Evolutionary conservation across 2,329 filamentous ascomycete genomes (phyloP), one percentile per base, ranked within the genome.

Genomic region (Fusarium sp.): DNA sequence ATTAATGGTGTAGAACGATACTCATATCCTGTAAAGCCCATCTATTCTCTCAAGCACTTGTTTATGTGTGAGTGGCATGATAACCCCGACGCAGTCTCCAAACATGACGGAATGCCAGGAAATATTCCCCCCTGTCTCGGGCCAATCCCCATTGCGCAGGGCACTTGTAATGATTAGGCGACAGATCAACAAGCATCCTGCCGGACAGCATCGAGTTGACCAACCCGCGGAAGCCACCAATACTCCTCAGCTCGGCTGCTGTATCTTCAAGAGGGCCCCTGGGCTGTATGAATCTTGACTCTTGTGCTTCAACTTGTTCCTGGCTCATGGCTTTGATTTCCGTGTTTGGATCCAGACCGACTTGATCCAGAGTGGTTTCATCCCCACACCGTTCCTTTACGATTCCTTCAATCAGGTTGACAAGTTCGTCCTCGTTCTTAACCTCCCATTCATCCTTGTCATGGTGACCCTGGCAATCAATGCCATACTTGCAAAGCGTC

Each of bases 121-220:
- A 17, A 31, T 51, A 51, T 27, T 51, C 46, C 17, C n/a, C 17
- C 27, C 46, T 17, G 31, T 51, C 46, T n/a, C 27, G 16, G 6
- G 27, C 46, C 17, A 51, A 16, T 4, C 46, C 46, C 46, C 46
- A 51, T 12, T 29, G 17, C 4, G 46, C 46, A 12, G 46, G 24
- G 10, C 14, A 14, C 17, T 24, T 51, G 46, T 51, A 51, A n/a
- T 27, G 17, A 29, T 2, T 17, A 5, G 12, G 10, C 22, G 24
- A 59, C 22, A 38, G 64, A n/a, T 17, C 27, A 1, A 22, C 0
- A 1, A 71, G 14, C 1, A 60, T 27, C 20, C 6, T 27, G 0
- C 29, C 44, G 22, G 71, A 65, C 0, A 71, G 33, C 69, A 71
- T 71, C 2, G 6, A 27, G 20, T 68, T 22, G 1, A 51, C 6